Evolutionary conservation across 345 rosid genomes (phyloP), one percentile per base, ranked within the genome.

Genomic region (Lepidium africanum): DNA sequence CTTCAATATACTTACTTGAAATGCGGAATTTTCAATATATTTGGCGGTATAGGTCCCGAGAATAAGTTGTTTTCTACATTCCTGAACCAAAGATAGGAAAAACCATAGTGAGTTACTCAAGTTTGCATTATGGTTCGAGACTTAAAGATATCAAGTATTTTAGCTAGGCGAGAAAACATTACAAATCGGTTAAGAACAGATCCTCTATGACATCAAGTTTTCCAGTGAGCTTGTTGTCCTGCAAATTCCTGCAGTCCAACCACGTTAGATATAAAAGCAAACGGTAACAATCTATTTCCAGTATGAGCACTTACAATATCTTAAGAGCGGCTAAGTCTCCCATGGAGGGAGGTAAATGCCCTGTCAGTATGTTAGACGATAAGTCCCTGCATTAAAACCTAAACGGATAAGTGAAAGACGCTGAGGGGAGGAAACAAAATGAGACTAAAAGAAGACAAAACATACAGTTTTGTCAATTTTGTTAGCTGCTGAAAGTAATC

Each of bases 11-110:
- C 79, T 78, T 72, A 94, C 99, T 81, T 85, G 84, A 94, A 91
- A 76, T 80, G 75, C 0, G 91, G 96, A 77, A 94, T 76, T 38
- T 37, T 75, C 47, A 84, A 75, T 67, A 94, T 63, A 74, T 85
- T 82, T 17, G 71, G 69, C 13, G 99, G 97, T 77, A 89, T 84
- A 73, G 96, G 95, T 43, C 99, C 97, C 0, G 95, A 94, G 77
- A 94, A 86, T 65, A 82, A 74, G 81, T 94, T 91, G 77, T 91
- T 80, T 81, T 81, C 95, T 10, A 94, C 79, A 73, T 94, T 83
- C 87, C 99, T 91, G 69, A 17, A 8, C 32, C 61, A 63, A 70
- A 56, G 54, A 65, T 49, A 58, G 58, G 43, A 49, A 3, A 55
- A 63, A 39, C 55, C 10, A 12, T 23, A 46, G 36, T 81, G 52